A percentile compares a stretch with the other conserved stretches of the same genome.
Conservation (phyloP, 495 filamentous ascomycete species). For the Penicillium crystallinum region DNA sequence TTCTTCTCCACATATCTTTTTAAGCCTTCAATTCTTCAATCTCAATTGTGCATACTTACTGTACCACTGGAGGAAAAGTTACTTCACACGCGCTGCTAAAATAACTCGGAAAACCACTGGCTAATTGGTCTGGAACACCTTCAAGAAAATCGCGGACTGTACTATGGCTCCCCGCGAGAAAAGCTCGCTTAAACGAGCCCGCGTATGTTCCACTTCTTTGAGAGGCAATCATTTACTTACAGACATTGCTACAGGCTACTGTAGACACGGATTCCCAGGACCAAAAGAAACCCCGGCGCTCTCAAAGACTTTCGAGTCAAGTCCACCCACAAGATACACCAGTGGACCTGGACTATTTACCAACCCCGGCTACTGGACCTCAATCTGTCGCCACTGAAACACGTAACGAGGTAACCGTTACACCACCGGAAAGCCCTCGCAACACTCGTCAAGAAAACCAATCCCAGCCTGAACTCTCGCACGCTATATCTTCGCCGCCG, state of each 20-base stretch:
- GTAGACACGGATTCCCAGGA: slow-evolving; percentile 38
- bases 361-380: slow-evolving; percentile 73
- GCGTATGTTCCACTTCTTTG: slow-evolving; percentile 26
- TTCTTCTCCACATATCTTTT: neutral
- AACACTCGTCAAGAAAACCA: slow-evolving; percentile 48
- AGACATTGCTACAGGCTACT: slow-evolving; percentile 26
- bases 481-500: slow-evolving; percentile 63
- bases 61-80: neutral
- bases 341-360: slow-evolving; percentile 62
- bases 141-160: slow-evolving; percentile 2
- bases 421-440: slow-evolving; percentile 61
- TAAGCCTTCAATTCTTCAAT: neutral
- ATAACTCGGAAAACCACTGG: neutral
- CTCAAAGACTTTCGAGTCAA: slow-evolving; percentile 49
- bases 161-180: slow-evolving; percentile 49
- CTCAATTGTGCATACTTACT: neutral
- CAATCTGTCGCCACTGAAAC: slow-evolving; percentile 57
- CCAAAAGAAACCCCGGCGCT: slow-evolving; percentile 49
- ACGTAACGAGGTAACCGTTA: slow-evolving; percentile 66
- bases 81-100: neutral
- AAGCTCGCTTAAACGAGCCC: slow-evolving; percentile 50
- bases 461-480: slow-evolving; percentile 54
- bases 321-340: slow-evolving; percentile 53
- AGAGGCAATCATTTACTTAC: slow-evolving; percentile 11
- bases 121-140: slow-evolving; percentile 18